Percentiles rank a stretch among this genome's conserved stretches.
Evolutionary conservation across 495 filamentous ascomycete species (phyloP).

Genomic region (Podospora comata): DNA sequence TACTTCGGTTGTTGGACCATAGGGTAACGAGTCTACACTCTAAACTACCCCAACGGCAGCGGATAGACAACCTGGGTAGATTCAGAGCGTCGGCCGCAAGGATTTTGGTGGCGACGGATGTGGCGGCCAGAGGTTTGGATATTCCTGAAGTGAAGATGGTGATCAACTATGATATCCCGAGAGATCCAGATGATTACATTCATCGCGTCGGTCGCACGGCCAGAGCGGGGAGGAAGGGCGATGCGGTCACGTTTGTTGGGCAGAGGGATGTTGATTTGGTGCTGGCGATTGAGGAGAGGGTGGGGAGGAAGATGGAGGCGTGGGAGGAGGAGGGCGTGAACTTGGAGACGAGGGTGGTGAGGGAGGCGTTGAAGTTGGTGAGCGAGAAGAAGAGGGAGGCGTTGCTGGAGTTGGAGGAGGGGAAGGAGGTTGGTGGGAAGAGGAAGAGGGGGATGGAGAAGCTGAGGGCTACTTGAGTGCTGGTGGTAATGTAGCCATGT

Average conservation of each 20-base stretch:
- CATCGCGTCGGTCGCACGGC: conserved; percentile 95
- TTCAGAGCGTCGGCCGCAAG: conserved; percentile 91
- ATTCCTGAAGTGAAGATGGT: conserved; percentile 89
- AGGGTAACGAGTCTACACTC: conserved; percentile 90
- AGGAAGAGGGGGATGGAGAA: conserved; percentile 61
- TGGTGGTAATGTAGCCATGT: not conserved
- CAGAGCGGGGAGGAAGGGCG: conserved; percentile 77
- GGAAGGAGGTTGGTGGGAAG: conserved; percentile 78
- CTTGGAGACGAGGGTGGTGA: conserved; percentile 78
- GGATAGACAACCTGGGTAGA: conserved; percentile 79
- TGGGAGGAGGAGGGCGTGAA: conserved; percentile 88
- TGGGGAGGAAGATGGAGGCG: conserved; percentile 73
- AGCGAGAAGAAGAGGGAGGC: conserved; percentile 90
- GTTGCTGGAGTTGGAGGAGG: conserved; percentile 83
- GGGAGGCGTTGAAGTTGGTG: conserved; percentile 80
- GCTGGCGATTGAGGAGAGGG: conserved; percentile 79
- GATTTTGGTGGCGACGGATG: conserved; percentile 91
- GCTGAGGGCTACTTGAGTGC: conserved; percentile 25
- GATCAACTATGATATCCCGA: conserved; percentile 91
- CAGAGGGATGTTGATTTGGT: conserved; percentile 88
- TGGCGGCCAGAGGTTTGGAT: conserved; percentile 92
- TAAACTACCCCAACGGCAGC: conserved; percentile 73
- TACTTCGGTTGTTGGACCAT: conserved; percentile 79
- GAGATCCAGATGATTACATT: conserved; percentile 95
- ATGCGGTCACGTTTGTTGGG: conserved; percentile 83